A percentile compares a stretch with the other conserved stretches of the same genome.
phyloP scores from a whole-genome alignment of 306 rosid genomes.

The Prunus dulcis region DNA sequence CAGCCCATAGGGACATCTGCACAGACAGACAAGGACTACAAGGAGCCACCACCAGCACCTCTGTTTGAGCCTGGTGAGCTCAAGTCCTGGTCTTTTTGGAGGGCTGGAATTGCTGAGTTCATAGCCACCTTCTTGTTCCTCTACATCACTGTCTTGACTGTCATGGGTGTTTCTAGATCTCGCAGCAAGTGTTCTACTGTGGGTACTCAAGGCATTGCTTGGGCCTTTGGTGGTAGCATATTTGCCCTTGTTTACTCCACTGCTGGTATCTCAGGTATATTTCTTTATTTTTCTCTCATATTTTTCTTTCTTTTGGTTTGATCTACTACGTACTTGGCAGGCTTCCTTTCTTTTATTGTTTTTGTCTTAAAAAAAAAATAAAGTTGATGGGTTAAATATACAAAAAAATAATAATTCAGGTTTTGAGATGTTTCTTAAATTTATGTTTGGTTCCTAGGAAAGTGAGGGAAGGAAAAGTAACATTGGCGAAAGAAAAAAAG shows the following conservation, averaged over 20 bases:
- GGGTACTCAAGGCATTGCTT: constrained; percentile 43
- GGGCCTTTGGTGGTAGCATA: constrained; percentile 54
- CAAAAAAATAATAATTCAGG: neutral
- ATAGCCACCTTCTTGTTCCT: constrained; percentile 45
- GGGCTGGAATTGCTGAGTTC: constrained; percentile 48
- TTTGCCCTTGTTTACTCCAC: constrained; percentile 46
- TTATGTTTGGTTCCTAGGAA: constrained; percentile 6
- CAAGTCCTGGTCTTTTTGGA: constrained; percentile 43
- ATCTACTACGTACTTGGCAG: neutral
- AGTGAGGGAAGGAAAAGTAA: neutral
- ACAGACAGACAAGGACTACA: constrained; percentile 49
- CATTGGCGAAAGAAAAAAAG: neutral
- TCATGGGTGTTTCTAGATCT: constrained; percentile 29
- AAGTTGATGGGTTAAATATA: neutral
- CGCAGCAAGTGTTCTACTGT: constrained; percentile 35
- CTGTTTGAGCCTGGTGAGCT: constrained; percentile 47
- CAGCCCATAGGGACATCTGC: constrained; percentile 48
- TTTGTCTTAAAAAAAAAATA: neutral
- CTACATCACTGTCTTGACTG: constrained; percentile 44
- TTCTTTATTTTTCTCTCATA: neutral
- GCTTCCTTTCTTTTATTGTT: neutral
- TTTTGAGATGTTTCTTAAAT: neutral
- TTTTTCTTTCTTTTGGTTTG: constrained; percentile 3
- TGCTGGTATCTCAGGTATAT: constrained; percentile 43
- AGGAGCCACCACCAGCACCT: constrained; percentile 45